Base-by-base conservation (phyloP, 305 asterid genomes). In the Fraxinus platypoda region DNA sequence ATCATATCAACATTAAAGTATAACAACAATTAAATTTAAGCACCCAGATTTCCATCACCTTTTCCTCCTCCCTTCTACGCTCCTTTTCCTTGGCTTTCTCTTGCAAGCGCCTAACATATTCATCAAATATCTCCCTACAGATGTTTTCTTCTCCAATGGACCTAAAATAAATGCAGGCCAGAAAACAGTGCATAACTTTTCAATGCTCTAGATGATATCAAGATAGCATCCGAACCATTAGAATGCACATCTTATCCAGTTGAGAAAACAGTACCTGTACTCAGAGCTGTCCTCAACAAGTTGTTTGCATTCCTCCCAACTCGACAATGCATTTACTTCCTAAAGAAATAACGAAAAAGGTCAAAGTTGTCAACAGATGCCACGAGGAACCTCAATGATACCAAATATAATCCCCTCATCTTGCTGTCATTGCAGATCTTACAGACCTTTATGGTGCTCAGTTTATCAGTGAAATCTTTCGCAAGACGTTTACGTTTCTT, bases 61-160 rank as follows among this genome's bases (percentile, higher is more conserved):
- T 95, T 71, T 94, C 99, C 86, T 95, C 99, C 83, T 94, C 98
- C 79, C 98, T 90, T 87, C 90, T 94, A 68, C 97, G 97, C 80
- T 92, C 99, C 90, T 94, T 95, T 62, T 94, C 99, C 90, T 91
- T 94, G 21, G 82, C 83, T 86, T 93, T 95, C 90, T 94, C 99
- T 87, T 88, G 96, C 89, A 95, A 78, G 81, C 95, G 95, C 75
- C 89, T 86, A 83, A 93, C 80, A 85, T 91, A 89, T 77, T 94
- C 99, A 85, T 94, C 94, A 83, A 94, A 95, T 82, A 91, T 84
- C 85, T 88, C 98, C 88, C 75, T 89, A 82, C 96, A 91, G 35
- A 73, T 66, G 92, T 87, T 90, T 82, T 95, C 98, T 72, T 94
- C 99, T 80, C 98, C 98, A 33, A 95, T 83, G 84, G 96, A 91